Percentiles rank a stretch among this genome's conserved stretches.
These are phyloP conservation scores for Shiraia sp. DNA, from an alignment of 2,329 filamentous ascomycete genomes.

Conservation along the genomic window DNA sequence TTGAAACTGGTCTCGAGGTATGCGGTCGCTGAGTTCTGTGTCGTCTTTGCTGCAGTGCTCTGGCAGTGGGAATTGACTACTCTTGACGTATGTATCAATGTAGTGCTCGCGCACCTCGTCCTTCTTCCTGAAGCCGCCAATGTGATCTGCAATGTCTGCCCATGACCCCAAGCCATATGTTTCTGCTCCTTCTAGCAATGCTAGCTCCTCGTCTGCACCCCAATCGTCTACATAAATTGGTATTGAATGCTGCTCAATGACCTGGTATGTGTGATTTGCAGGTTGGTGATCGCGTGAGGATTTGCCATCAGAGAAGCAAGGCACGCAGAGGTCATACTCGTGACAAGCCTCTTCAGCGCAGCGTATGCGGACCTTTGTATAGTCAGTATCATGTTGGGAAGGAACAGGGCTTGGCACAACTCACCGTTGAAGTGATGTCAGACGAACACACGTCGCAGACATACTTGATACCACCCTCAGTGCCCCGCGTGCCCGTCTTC, in stretches of 20 bases:
- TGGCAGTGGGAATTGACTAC: conserved; percentile 81
- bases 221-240: conserved; percentile 94
- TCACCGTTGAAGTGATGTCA: conserved; percentile 94
- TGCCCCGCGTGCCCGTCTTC: conserved; percentile 84
- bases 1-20: conserved; percentile 92
- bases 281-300: conserved; percentile 84
- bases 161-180: conserved; percentile 96
- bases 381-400: conserved; percentile 6
- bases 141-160: conserved; percentile 97
- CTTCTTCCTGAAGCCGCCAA: conserved; percentile 90
- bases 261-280: conserved; percentile 81
- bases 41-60: conserved; percentile 83
- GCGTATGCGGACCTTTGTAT: conserved; percentile 80
- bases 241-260: conserved; percentile 98
- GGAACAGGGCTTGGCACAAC: conserved; percentile 38
- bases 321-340: conserved; percentile 96
- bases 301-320: conserved; percentile 85
- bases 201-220: conserved; percentile 96
- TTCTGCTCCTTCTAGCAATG: conserved; percentile 90
- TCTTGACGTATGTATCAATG: conserved; percentile 82
- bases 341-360: conserved; percentile 78
- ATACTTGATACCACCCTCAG: conserved; percentile 79
- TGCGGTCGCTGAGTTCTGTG: conserved; percentile 73
- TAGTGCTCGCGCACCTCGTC: conserved; percentile 97
- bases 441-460: conserved; percentile 96